Evolutionary conservation across 306 rosid genomes (phyloP), one percentile per base, ranked within the genome.

Genomic region (Argentina anserina): DNA sequence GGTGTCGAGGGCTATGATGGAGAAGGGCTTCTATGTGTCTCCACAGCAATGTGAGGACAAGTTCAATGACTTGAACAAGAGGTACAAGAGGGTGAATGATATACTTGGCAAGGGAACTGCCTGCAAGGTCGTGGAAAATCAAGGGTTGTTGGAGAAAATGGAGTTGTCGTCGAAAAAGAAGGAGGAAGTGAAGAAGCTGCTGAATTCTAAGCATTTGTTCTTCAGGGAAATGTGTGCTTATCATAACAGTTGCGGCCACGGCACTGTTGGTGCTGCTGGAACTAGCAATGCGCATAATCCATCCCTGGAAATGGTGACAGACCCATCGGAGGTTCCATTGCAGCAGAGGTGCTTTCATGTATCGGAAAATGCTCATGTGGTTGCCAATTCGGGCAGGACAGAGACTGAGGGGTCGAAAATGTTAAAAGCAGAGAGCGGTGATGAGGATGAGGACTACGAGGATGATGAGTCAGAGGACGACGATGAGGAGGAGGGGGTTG

Each of bases 161-260:
- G 99, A 94, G 0, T 85, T 94, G 83, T 23, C 91, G 0, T 86
- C 85, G 0, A 94, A 88, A 77, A 79, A 77, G 85, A 94, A 91
- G 67, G 96, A 91, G 34, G 96, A 91, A 70, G 99, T 86, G 7
- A 77, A 78, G 4, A 94, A 91, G 49, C 75, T 94, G 79, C 89
- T 94, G 66, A 91, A 89, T 76, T 91, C 99, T 1, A 94, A 91
- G 84, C 99, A 94, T 69, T 80, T 94, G 3, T 91, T 94, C 73
- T 94, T 94, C 83, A 86, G 92, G 67, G 99, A 94, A 83, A 94
- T 94, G 99, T 94, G 99, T 75, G 99, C 96, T 71, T 91, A 94
- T 72, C 99, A 94, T 64, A 89, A 87, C 69, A 93, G 94, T 67
- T 93, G 91, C 65, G 86, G 88, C 14, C 95, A 93, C 53, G 87